These are phyloP conservation scores for Cyanidium caldarium DNA, from an alignment of 23 red algal species.

Conservation along the genomic window DNA sequence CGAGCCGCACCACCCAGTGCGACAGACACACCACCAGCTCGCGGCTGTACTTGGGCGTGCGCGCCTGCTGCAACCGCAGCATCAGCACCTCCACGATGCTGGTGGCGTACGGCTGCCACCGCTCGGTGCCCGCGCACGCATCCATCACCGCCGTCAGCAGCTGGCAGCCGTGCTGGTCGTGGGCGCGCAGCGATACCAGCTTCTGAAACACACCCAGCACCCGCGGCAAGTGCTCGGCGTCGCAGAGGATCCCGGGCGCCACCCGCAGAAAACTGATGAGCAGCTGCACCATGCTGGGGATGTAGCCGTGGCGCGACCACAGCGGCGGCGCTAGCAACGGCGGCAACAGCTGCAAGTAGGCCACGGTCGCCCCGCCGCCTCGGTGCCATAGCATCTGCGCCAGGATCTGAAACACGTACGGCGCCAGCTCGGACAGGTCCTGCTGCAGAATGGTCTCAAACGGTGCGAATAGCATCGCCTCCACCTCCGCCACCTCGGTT, in stretches of 20 bases:
- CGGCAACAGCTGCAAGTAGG: conserved; percentile 37
- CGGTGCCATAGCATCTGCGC: conserved; percentile 47
- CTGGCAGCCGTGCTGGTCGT: conserved; percentile 61
- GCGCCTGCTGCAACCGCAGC: conserved; percentile 47
- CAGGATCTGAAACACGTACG: conserved; percentile 88
- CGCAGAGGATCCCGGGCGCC: conserved; percentile 15
- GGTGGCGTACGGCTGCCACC: conserved; percentile 5
- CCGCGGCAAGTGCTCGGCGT: conserved; percentile 29
- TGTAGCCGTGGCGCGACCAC: conserved; percentile 73
- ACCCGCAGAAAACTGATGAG: conserved; percentile 30
- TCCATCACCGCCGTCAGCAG: conserved; percentile 53
- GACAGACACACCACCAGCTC: conserved; percentile 48
- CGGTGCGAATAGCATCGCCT: conserved; percentile 41
- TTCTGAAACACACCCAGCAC: conserved; percentile 87
- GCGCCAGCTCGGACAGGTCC: conserved; percentile 83
- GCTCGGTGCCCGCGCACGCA: conserved; percentile 12
- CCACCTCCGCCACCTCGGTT: conserved; percentile 20
- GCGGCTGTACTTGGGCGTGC: conserved; percentile 46
- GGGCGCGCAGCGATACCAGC: conserved; percentile 55
- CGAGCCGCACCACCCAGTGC: conserved; percentile 37
- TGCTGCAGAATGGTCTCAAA: conserved; percentile 43
- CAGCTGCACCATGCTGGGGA: conserved; percentile 79
- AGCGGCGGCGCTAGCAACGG: conserved; percentile 53
- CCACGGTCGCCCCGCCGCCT: not conserved
- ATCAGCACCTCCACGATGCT: conserved; percentile 60